Base-by-base conservation (phyloP, 2,329 filamentous ascomycete genomes). In the Teratosphaeria nubilosa region DNA sequence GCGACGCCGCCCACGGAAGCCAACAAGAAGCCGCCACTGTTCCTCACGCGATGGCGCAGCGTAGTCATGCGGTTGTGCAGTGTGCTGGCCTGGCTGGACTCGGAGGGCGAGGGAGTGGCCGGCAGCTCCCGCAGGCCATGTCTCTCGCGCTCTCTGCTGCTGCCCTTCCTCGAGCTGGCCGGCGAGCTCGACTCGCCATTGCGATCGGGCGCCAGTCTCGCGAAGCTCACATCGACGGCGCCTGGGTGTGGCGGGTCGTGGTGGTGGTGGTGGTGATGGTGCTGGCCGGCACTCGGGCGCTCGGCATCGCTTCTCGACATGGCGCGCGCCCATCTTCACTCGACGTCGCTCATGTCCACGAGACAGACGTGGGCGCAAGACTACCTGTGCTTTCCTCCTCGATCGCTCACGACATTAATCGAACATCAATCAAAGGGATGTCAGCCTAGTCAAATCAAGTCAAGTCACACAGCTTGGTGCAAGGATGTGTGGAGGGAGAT, bases 1-100 rank as follows among this genome's bases (percentile, higher is more conserved):
- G 41, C 11, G n/a, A 48, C 9, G 6, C 16, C 51, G 37, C 68
- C 60, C 13, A 64, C 57, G 1, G 66, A 59, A 48, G 65, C 65
- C n/a, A 70, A 63, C 51, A 71, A 55, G 55, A 77, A 78, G 34
- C 75, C 75, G 25, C 74, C 75, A 14, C 73, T 70, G 56, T 68
- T 70, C 56, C 69, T 48, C 6, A 32, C 16, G 2, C 56, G 25
- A 22, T 56, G 55, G 6, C 55, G 20, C 55, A 24, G 31, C 5
- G 22, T 25, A 7, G 16, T 41, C 31, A 56, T 20, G 5, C 45
- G 32, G 16, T 41, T 50, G 37, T 41, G 5, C 30, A 48, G n/a
- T 22, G n/a, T 51, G 16, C 45, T 56, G 22, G 54, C 54, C 41
- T 32, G 54, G 45, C n/a, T 27, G 37, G 34, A 34, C 11, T 30